A percentile compares a stretch with the other conserved stretches of the same genome.
These are phyloP conservation scores for Dichotomopilus funicola DNA, from an alignment of 2,329 filamentous ascomycete species.

Conservation along the genomic window DNA sequence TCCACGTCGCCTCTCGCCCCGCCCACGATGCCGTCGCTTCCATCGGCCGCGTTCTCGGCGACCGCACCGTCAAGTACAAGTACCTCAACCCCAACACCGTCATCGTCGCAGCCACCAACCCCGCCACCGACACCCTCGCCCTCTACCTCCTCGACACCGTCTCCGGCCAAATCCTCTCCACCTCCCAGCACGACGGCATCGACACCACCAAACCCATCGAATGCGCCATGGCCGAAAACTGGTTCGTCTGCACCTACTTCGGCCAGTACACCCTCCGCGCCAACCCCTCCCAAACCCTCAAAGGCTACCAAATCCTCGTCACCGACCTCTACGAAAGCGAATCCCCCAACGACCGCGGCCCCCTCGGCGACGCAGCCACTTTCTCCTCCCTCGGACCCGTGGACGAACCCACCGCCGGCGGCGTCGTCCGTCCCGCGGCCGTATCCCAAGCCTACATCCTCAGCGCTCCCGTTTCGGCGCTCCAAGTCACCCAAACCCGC, in stretches of 20 bases:
- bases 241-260: constrained; percentile 82
- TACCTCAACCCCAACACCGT: constrained; percentile 86
- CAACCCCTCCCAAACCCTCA: constrained; percentile 51
- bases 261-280: constrained; percentile 53
- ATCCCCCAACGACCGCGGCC: constrained; percentile 74
- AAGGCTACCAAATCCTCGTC: constrained; percentile 79
- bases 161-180: constrained; percentile 72
- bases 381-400: constrained; percentile 71
- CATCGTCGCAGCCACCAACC: constrained; percentile 63
- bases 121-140: constrained; percentile 52
- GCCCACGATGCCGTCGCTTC: constrained; percentile 83
- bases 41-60: constrained; percentile 86
- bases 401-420: constrained; percentile 42
- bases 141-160: constrained; percentile 81
- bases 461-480: constrained; percentile 66
- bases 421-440: constrained; percentile 61
- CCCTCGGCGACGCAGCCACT: constrained; percentile 62
- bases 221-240: constrained; percentile 84
- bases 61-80: constrained; percentile 93
- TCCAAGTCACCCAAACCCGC: constrained; percentile 80
- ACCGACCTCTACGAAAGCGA: constrained; percentile 88
- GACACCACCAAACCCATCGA: constrained; percentile 68
- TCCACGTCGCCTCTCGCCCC: constrained; percentile 61
- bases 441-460: constrained; percentile 77
- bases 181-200: constrained; percentile 63